These are phyloP conservation scores for Agrocybe praecox DNA, from an alignment of 768 basidiomycete genomes.

Conservation along the genomic window DNA sequence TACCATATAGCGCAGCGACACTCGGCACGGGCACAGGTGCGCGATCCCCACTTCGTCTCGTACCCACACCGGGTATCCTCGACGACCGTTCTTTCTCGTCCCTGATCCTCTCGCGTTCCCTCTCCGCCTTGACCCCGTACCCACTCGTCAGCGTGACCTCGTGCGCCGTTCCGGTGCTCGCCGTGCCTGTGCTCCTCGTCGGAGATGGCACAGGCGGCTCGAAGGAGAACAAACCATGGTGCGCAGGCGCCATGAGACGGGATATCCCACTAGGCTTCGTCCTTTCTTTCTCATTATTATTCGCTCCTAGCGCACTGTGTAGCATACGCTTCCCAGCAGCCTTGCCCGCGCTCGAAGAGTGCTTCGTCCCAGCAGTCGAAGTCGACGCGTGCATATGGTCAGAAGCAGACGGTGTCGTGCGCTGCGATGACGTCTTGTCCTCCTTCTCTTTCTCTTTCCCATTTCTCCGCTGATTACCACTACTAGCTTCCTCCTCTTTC, in stretches of 20 bases:
- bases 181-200: slow-evolving; percentile 34
- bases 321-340: slow-evolving; percentile 42
- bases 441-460: slow-evolving; percentile 26
- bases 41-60: slow-evolving; percentile 27
- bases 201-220: slow-evolving; percentile 67
- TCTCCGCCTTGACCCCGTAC: slow-evolving; percentile 26
- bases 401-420: slow-evolving; percentile 28
- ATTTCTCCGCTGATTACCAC: slow-evolving; percentile 24
- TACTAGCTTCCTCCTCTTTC: slow-evolving; percentile 20
- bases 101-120: slow-evolving; percentile 26
- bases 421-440: slow-evolving; percentile 20
- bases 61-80: slow-evolving; percentile 11
- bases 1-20: not conserved
- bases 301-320: not conserved
- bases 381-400: slow-evolving; percentile 41
- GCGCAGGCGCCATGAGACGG: slow-evolving; percentile 32
- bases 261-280: slow-evolving; percentile 30
- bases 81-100: slow-evolving; percentile 30
- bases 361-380: slow-evolving; percentile 41
- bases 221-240: slow-evolving; percentile 68
- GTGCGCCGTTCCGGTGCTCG: slow-evolving; percentile 27
- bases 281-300: slow-evolving; percentile 12
- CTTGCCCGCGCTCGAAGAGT: slow-evolving; percentile 62
- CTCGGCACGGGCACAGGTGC: slow-evolving; percentile 34
- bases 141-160: slow-evolving; percentile 22